Conservation (phyloP, 495 filamentous ascomycete genomes). For the Lichenothelia convexa region DNA sequence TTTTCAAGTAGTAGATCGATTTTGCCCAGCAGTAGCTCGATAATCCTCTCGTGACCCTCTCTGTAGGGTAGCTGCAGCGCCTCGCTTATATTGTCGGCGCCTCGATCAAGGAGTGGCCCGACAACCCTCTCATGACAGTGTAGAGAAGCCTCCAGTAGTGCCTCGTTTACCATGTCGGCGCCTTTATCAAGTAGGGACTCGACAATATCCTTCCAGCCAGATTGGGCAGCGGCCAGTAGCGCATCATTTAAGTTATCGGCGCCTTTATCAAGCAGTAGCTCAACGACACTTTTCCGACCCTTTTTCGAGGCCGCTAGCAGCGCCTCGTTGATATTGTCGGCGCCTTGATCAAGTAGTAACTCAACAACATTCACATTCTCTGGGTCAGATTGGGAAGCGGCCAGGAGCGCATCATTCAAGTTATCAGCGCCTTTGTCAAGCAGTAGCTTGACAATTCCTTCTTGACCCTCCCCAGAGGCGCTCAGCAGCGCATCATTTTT, state of each 20-base stretch:
- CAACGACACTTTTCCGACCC: conserved; percentile 1
- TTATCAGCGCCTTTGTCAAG: background rate
- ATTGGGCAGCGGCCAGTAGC: conserved; percentile 1
- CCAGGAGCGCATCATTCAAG: background rate
- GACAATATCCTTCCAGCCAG: conserved; percentile 1
- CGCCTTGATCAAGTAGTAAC: conserved; percentile 6
- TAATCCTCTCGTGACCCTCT: conserved; percentile 1
- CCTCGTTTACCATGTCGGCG: conserved; percentile 1
- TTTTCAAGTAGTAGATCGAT: conserved; percentile 9
- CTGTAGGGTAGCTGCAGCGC: conserved; percentile 1
- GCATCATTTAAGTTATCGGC: conserved; percentile 4
- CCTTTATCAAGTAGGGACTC: conserved; percentile 2
- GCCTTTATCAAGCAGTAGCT: conserved; percentile 3
- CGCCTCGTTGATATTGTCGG: conserved; percentile 1
- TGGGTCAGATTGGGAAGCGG: background rate
- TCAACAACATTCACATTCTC: background rate
- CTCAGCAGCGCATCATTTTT: too few relatives aligned
- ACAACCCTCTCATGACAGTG: conserved; percentile 2
- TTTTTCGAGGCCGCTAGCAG: conserved; percentile 2
- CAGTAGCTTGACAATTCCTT: background rate
- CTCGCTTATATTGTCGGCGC: background rate
- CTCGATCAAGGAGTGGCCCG: conserved; percentile 2
- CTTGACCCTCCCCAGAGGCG: too few relatives aligned
- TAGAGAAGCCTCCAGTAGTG: conserved; percentile 2
- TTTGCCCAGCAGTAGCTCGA: conserved; percentile 2